Conservation (phyloP, 2,329 filamentous ascomycete species). For the Neocucurbitaria cava region DNA sequence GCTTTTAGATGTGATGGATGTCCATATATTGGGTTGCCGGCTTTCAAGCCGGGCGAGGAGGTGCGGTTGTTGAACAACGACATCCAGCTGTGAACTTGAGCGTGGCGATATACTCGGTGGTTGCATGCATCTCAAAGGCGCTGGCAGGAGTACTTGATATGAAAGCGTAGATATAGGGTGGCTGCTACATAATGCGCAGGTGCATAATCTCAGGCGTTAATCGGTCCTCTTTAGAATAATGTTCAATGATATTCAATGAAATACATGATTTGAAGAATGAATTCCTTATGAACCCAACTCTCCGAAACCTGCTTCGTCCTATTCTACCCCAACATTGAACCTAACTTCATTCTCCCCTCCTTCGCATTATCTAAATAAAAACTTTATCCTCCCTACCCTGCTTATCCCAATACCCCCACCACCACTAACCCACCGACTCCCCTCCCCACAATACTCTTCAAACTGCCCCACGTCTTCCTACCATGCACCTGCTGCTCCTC, state of each 20-base stretch:
- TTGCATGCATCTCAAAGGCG: constrained; percentile 8
- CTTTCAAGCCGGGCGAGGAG: constrained; percentile 97
- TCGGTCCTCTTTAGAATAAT: not conserved
- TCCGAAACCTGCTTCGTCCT: not conserved
- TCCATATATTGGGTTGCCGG: constrained; percentile 89
- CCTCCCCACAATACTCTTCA: constrained; percentile 27
- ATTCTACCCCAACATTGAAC: not conserved
- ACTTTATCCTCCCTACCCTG: constrained; percentile 23
- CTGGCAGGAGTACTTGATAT: not conserved
- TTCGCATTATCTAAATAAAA: constrained; percentile 36
- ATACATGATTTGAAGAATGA: not conserved
- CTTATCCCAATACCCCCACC: constrained; percentile 17
- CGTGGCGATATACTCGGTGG: not conserved
- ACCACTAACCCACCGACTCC: constrained; percentile 16
- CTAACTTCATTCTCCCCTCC: not conserved
- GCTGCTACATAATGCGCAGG: not conserved
- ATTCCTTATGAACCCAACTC: not conserved
- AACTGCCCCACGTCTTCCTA: constrained; percentile 33
- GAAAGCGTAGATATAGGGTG: not conserved
- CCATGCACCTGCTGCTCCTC: constrained; percentile 23
- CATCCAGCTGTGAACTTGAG: constrained; percentile 70
- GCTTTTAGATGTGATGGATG: constrained; percentile 71
- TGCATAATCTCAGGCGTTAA: constrained; percentile 1
- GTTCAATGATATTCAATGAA: not conserved
- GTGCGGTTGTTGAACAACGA: constrained; percentile 86